Evolutionary conservation across 768 basidiomycete genomes (phyloP).

Genomic region (Tulasnella sp.): DNA sequence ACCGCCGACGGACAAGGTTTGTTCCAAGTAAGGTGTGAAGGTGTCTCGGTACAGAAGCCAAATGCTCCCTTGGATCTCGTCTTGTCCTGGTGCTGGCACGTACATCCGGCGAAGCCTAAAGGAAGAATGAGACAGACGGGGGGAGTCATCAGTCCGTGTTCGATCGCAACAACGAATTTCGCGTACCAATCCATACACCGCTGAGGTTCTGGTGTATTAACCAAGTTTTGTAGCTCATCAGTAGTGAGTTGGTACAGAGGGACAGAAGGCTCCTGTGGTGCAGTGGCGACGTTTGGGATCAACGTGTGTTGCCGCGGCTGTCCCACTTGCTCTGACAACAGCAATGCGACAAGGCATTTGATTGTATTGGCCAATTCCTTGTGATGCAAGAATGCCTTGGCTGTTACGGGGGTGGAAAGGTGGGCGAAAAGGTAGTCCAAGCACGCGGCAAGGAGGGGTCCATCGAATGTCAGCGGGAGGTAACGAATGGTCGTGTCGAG

Average conservation of each 20-base stretch:
- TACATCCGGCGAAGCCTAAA: conserved; percentile 91
- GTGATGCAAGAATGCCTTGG: conserved; percentile 70
- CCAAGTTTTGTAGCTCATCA: conserved; percentile 61
- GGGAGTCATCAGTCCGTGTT: not conserved
- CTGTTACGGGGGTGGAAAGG: conserved; percentile 67
- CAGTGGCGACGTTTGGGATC: conserved; percentile 42
- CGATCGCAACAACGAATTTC: not conserved
- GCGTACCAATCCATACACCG: conserved; percentile 78
- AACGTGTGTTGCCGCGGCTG: conserved; percentile 63
- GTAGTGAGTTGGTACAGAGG: conserved; percentile 56
- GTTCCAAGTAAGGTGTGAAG: conserved; percentile 57
- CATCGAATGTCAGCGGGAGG: conserved; percentile 68
- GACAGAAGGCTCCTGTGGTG: conserved; percentile 35
- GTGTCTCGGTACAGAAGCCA: conserved; percentile 91
- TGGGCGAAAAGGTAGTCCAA: conserved; percentile 73
- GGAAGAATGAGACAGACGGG: not conserved
- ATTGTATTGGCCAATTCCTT: conserved; percentile 66
- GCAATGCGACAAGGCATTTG: conserved; percentile 59
- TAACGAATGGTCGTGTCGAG: conserved; percentile 62
- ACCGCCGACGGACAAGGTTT: conserved; percentile 38
- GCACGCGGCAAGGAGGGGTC: conserved; percentile 61
- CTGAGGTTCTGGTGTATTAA: conserved; percentile 64
- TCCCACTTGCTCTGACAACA: conserved; percentile 68
- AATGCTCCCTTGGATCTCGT: conserved; percentile 90
- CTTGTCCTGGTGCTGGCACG: conserved; percentile 64